Evolutionary conservation across 345 rosid species (phyloP).

Genomic region (Cardiospermum halicacabum): DNA sequence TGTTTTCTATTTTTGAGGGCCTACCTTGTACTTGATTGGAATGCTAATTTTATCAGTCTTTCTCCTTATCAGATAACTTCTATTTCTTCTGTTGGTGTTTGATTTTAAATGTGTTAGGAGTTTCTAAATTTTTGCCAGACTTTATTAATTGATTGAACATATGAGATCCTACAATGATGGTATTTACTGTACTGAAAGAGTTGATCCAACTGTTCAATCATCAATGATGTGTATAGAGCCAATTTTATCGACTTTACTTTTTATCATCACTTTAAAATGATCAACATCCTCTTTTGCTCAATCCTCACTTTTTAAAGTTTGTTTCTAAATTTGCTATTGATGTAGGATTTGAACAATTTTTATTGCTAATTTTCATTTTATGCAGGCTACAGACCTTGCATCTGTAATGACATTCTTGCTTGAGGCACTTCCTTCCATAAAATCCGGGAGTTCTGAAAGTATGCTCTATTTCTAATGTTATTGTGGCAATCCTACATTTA

Average conservation of each 20-base stretch:
- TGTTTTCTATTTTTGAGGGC: too few species aligned
- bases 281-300: neutral
- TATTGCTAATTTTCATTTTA: constrained; percentile 5
- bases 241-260: neutral
- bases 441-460: constrained; percentile 56
- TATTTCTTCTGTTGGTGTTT: neutral
- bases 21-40: too few species aligned
- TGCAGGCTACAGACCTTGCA: constrained; percentile 81
- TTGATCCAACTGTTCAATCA: neutral
- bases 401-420: constrained; percentile 67
- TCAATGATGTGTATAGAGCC: neutral
- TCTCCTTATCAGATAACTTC: neutral
- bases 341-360: constrained; percentile 10
- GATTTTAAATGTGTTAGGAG: neutral
- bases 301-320: neutral
- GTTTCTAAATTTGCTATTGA: neutral
- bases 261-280: constrained; percentile 1
- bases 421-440: constrained; percentile 72
- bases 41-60: neutral
- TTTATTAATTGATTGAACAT: neutral
- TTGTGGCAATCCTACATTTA: neutral
- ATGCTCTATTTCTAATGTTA: constrained; percentile 20
- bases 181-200: neutral
- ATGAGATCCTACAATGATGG: neutral
- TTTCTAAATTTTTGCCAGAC: neutral